Percentiles rank a stretch among this genome's conserved stretches.
phyloP scores from a whole-genome alignment of 1,284 basidiomycete species.

The Pseudozyma sp. region DNA sequence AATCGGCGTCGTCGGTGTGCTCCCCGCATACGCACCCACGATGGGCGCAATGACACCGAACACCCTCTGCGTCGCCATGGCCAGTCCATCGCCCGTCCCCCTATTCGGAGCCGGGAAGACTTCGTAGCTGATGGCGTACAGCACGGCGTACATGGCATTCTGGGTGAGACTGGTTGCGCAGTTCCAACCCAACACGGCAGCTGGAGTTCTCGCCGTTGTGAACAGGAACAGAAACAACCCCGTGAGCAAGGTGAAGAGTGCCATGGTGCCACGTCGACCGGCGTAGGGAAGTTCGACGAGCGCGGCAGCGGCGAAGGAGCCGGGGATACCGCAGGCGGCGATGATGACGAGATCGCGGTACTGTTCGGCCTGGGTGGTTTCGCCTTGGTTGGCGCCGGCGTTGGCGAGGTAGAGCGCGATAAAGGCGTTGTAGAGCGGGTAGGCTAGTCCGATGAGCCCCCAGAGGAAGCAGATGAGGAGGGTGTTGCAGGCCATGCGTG shows the following conservation, averaged over 20 bases:
- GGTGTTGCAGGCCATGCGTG: slow-evolving; percentile 76
- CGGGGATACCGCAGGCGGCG: slow-evolving; percentile 76
- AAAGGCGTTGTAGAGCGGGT: slow-evolving; percentile 79
- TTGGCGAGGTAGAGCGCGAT: slow-evolving; percentile 75
- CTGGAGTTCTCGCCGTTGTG: slow-evolving; percentile 76
- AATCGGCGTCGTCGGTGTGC: slow-evolving; percentile 74
- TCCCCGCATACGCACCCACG: slow-evolving; percentile 74
- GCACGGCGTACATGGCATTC: slow-evolving; percentile 78
- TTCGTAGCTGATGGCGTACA: slow-evolving; percentile 76
- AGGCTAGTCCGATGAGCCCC: slow-evolving; percentile 79
- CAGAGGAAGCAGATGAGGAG: slow-evolving; percentile 75
- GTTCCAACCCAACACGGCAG: slow-evolving; percentile 78
- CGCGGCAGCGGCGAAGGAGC: slow-evolving; percentile 74
- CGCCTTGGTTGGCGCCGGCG: slow-evolving; percentile 70
- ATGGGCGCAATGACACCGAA: slow-evolving; percentile 79
- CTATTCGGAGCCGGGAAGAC: slow-evolving; percentile 79
- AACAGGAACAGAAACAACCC: slow-evolving; percentile 78
- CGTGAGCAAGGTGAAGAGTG: slow-evolving; percentile 75
- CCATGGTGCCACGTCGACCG: slow-evolving; percentile 76
- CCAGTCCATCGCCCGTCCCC: slow-evolving; percentile 79
- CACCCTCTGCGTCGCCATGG: slow-evolving; percentile 75
- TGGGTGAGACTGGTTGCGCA: slow-evolving; percentile 74
- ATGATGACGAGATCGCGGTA: slow-evolving; percentile 74
- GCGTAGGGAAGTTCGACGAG: slow-evolving; percentile 76
- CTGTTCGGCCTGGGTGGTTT: slow-evolving; percentile 73